phyloP scores from a whole-genome alignment of 2,329 filamentous ascomycete genomes.

The Apiospora phragmitis region DNA sequence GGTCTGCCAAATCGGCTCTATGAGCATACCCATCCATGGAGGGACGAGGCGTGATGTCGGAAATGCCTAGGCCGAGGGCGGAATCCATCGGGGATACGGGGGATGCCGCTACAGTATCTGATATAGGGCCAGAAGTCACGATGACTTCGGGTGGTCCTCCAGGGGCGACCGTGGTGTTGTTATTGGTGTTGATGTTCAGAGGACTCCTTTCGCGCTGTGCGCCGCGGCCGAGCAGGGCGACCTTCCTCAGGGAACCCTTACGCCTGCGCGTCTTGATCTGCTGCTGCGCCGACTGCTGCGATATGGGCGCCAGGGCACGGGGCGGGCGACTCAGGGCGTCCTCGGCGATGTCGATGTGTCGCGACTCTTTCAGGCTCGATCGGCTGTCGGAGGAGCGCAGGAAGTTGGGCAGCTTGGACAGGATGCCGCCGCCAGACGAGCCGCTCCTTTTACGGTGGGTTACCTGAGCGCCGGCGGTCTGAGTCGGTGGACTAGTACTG shows the following conservation, averaged over 20 bases:
- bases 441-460: constrained; percentile 51
- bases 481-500: constrained; percentile 18
- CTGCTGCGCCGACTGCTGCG: constrained; percentile 42
- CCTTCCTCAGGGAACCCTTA: constrained; percentile 84
- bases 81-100: constrained; percentile 5
- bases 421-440: constrained; percentile 58
- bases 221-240: constrained; percentile 76
- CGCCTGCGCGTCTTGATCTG: constrained; percentile 61
- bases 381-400: constrained; percentile 47
- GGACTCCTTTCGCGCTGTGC: constrained; percentile 58
- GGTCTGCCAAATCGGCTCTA: constrained; percentile 31
- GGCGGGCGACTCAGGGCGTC: constrained; percentile 25
- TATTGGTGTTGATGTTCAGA: constrained; percentile 37
- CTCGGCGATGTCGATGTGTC: constrained; percentile 23
- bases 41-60: constrained; percentile 46
- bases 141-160: constrained; percentile 20
- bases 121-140: constrained; percentile 22
- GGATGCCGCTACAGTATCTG: constrained; percentile 13
- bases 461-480: constrained; percentile 22
- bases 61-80: constrained; percentile 44
- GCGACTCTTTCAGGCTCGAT: constrained; percentile 27
- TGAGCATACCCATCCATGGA: constrained; percentile 47
- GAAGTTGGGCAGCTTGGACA: constrained; percentile 67
- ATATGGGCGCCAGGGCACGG: constrained; percentile 32
- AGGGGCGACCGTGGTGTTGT: constrained; percentile 19